Percentiles rank a stretch among this genome's conserved stretches.
These are phyloP conservation scores for Spathaspora hagerdaliae DNA, from an alignment of 805 yeast species.

Conservation along the genomic window DNA sequence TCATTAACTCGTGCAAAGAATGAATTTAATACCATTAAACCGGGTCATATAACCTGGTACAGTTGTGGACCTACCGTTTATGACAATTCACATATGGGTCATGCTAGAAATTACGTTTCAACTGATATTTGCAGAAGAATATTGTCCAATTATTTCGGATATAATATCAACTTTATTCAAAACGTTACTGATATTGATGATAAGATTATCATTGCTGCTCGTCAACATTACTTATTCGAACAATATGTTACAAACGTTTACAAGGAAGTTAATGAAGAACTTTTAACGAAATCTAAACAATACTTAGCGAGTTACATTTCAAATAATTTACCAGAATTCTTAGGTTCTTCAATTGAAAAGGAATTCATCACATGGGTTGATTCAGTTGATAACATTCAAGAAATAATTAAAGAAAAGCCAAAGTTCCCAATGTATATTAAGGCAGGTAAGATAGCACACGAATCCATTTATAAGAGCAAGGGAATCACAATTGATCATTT, in stretches of 20 bases:
- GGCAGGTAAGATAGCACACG: constrained; percentile 53
- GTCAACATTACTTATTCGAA: constrained; percentile 80
- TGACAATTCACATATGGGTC: constrained; percentile 96
- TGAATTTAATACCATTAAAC: constrained; percentile 66
- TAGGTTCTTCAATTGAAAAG: constrained; percentile 16
- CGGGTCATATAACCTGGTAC: constrained; percentile 82
- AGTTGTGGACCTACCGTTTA: constrained; percentile 98
- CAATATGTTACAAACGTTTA: constrained; percentile 39
- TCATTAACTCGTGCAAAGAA: constrained; percentile 79
- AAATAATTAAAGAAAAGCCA: constrained; percentile 57
- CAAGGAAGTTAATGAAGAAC: constrained; percentile 25
- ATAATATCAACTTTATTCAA: constrained; percentile 82
- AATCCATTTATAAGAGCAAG: constrained; percentile 34
- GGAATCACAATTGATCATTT: constrained; percentile 30
- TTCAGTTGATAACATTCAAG: constrained; percentile 42
- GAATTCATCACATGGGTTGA: constrained; percentile 51
- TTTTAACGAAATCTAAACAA: constrained; percentile 34
- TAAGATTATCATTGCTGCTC: constrained; percentile 90
- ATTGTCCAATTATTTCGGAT: constrained; percentile 87
- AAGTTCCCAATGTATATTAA: constrained; percentile 81
- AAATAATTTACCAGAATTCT: constrained; percentile 50
- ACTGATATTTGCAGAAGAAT: constrained; percentile 91
- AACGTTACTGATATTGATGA: constrained; percentile 99
- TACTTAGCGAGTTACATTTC: constrained; percentile 49
- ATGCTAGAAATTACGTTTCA: constrained; percentile 94